phyloP scores from a whole-genome alignment of 2,329 filamentous ascomycete species.

The Hypocrella siamensis region DNA sequence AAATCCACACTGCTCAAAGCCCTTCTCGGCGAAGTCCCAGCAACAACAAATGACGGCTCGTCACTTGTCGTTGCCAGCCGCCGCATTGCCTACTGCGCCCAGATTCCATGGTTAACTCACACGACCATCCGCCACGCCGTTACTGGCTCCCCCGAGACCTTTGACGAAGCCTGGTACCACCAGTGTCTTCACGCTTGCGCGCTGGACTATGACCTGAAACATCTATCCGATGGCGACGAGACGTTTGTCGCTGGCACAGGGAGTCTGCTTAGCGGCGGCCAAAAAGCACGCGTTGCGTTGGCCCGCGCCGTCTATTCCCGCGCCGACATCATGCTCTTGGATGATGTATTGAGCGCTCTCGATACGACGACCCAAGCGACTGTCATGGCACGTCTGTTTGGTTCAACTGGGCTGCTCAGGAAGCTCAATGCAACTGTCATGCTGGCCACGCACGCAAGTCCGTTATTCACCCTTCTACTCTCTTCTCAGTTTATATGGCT shows the following conservation, averaged over 20 bases:
- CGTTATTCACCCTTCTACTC: no score
- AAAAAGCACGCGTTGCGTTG: constrained; percentile 76
- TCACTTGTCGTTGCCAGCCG: not conserved
- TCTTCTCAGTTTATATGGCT: no score
- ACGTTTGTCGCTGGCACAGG: constrained; percentile 84
- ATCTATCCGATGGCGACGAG: constrained; percentile 76
- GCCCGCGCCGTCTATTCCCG: constrained; percentile 82
- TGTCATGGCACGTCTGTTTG: constrained; percentile 6
- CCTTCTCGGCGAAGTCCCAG: constrained; percentile 8
- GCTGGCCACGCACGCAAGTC: constrained; percentile 4
- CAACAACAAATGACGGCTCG: not conserved
- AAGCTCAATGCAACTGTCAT: constrained; percentile 6
- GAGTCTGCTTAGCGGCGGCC: constrained; percentile 78
- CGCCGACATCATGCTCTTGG: constrained; percentile 75
- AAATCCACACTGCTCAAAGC: constrained; percentile 8
- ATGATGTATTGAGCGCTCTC: constrained; percentile 78
- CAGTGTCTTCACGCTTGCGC: constrained; percentile 49
- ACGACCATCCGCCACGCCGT: constrained; percentile 8
- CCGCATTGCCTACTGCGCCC: constrained; percentile 7
- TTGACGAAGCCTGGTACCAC: constrained; percentile 4
- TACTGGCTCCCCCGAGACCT: constrained; percentile 1
- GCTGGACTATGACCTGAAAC: constrained; percentile 66
- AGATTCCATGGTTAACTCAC: constrained; percentile 9
- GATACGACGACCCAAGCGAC: constrained; percentile 26
- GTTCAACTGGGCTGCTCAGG: constrained; percentile 6